Evolutionary conservation across 1,284 basidiomycete species (phyloP).

Genomic region (Golubevia sp.): DNA sequence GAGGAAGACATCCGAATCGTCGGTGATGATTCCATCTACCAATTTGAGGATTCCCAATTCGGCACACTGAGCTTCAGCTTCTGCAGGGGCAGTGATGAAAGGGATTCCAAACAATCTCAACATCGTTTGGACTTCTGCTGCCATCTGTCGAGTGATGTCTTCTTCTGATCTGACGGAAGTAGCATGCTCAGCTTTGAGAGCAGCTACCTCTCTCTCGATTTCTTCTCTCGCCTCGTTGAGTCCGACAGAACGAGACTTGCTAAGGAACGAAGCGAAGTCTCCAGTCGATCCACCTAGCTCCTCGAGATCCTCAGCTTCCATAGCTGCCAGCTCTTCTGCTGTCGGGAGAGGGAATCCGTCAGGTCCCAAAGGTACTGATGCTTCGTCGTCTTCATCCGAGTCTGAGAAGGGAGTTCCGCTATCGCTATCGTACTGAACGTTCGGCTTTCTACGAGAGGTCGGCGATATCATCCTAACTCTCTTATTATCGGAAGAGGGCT

Average conservation of each 20-base stretch:
- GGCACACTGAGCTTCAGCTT: conserved; percentile 98
- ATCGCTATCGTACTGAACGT: conserved; percentile 7
- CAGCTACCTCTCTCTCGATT: conserved; percentile 87
- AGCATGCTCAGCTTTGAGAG: conserved; percentile 80
- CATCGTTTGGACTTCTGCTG: conserved; percentile 83
- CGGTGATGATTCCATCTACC: conserved; percentile 97
- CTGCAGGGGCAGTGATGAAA: conserved; percentile 96
- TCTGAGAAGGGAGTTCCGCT: background rate
- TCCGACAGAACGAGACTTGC: conserved; percentile 82
- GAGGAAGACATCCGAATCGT: conserved; percentile 98
- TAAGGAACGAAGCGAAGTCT: conserved; percentile 87
- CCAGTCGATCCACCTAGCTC: conserved; percentile 62
- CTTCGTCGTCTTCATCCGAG: conserved; percentile 52
- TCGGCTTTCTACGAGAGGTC: background rate
- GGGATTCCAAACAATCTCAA: conserved; percentile 94
- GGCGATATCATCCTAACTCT: conserved; percentile 3
- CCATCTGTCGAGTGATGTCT: conserved; percentile 92
- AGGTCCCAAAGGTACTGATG: conserved; percentile 45
- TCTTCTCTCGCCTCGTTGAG: conserved; percentile 79
- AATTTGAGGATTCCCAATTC: conserved; percentile 81
- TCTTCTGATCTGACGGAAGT: conserved; percentile 90
- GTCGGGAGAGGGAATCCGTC: conserved; percentile 72
- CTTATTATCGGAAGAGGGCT: conserved; percentile 1
- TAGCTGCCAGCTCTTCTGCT: conserved; percentile 72
- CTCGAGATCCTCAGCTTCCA: conserved; percentile 72